Evolutionary conservation across 2,329 filamentous ascomycete genomes (phyloP).

Genomic region (Microdochium trichocladiopsis): DNA sequence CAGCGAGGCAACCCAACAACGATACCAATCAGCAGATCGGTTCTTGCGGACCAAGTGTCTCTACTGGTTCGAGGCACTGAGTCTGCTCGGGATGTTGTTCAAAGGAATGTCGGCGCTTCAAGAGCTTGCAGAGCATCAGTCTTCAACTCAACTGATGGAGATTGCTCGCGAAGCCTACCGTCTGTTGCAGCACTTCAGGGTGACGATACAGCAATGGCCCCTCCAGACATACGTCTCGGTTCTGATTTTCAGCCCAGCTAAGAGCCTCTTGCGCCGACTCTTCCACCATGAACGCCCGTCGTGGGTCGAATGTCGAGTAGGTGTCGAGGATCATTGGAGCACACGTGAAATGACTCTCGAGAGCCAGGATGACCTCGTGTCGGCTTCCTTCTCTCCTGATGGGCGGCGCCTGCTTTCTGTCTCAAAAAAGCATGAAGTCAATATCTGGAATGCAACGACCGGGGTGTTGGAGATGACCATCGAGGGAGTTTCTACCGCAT

Average conservation of each 20-base stretch:
- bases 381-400: too few relatives aligned
- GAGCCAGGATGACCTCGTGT: too few relatives aligned
- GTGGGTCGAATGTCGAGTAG: neutral
- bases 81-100: constrained; percentile 16
- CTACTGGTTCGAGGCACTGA: constrained; percentile 33
- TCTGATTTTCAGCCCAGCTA: neutral
- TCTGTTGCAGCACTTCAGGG: neutral
- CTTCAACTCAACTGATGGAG: neutral
- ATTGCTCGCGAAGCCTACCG: neutral
- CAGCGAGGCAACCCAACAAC: constrained; percentile 12
- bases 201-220: neutral
- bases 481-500: neutral
- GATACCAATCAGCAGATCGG: constrained; percentile 7
- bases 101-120: constrained; percentile 8
- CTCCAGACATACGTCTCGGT: neutral
- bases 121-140: neutral
- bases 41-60: constrained; percentile 26
- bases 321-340: neutral
- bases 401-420: too few relatives aligned
- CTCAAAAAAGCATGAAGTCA: too few relatives aligned
- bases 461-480: too few relatives aligned
- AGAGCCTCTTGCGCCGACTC: neutral
- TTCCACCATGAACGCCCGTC: neutral
- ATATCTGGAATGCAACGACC: too few relatives aligned
- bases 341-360: neutral